Conservation (phyloP, 1,284 basidiomycete species). For the Hemileccinum hortonii region DNA sequence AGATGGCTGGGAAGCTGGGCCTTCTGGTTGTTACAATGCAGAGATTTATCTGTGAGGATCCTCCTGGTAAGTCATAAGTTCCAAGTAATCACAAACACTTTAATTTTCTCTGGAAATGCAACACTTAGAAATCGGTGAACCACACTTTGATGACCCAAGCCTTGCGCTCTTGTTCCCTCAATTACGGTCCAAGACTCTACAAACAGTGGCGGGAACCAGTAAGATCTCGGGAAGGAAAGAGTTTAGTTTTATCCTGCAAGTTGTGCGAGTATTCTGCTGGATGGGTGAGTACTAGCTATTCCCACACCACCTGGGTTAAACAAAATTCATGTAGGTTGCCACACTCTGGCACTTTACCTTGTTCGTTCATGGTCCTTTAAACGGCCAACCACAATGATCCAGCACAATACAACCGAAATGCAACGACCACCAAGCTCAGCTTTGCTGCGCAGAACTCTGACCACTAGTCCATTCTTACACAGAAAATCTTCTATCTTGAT, state of each 20-base stretch:
- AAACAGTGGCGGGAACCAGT: constrained; percentile 87
- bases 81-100: neutral
- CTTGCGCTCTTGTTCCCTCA: constrained; percentile 90
- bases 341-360: constrained; percentile 82
- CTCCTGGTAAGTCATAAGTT: constrained; percentile 58
- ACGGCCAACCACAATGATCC: constrained; percentile 50
- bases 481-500: constrained; percentile 75
- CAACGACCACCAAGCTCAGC: constrained; percentile 41
- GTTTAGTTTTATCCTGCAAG: constrained; percentile 93
- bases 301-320: neutral
- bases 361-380: constrained; percentile 90
- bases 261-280: constrained; percentile 84
- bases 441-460: constrained; percentile 47
- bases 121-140: constrained; percentile 72
- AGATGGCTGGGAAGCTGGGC: constrained; percentile 96
- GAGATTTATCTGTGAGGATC: constrained; percentile 84
- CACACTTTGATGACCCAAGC: constrained; percentile 89
- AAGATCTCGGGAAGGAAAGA: constrained; percentile 85
- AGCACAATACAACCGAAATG: neutral
- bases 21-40: constrained; percentile 85
- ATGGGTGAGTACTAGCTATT: constrained; percentile 68
- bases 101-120: constrained; percentile 44
- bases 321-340: constrained; percentile 68
- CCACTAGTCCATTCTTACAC: constrained; percentile 52
- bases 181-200: constrained; percentile 83